Conservation (phyloP, 2,329 filamentous ascomycete genomes). For the Stagonosporopsis tanaceti region DNA sequence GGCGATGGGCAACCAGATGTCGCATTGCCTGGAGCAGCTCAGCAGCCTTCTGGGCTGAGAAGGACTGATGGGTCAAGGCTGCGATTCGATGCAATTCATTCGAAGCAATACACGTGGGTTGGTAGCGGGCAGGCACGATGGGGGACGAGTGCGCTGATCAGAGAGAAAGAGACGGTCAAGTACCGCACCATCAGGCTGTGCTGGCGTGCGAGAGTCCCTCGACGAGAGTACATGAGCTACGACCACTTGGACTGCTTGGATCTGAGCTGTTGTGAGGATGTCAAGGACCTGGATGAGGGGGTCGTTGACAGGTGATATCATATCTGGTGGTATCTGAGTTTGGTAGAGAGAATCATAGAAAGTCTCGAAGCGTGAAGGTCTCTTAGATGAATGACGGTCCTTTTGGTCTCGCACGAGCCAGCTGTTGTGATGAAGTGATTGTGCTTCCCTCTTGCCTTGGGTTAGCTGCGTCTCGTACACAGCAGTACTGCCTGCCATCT, state of each 20-base stretch:
- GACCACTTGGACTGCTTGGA: constrained; percentile 34
- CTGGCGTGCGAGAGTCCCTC: constrained; percentile 30
- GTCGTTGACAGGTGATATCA: not conserved
- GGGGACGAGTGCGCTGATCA: constrained; percentile 15
- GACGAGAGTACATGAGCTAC: constrained; percentile 35
- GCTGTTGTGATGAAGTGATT: not conserved
- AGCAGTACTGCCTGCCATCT: not conserved
- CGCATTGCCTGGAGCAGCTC: not conserved
- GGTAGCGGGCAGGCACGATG: constrained; percentile 21
- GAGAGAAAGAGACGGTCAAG: constrained; percentile 16
- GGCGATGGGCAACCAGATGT: not conserved
- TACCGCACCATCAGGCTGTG: constrained; percentile 28
- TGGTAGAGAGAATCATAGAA: not conserved
- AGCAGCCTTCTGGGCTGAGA: constrained; percentile 3
- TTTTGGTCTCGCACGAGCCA: not conserved
- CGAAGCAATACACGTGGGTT: constrained; percentile 28
- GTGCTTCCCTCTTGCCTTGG: not conserved
- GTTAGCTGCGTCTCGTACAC: not conserved
- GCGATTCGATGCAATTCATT: constrained; percentile 18
- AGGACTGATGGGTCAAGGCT: constrained; percentile 21
- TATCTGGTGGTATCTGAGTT: not conserved
- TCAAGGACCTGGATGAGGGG: not conserved
- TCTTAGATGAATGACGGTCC: too few relatives aligned
- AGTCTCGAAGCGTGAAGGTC: not conserved
- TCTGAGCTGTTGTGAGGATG: constrained; percentile 5